A percentile compares a stretch with the other conserved stretches of the same genome.
Conservation (phyloP, 345 rosid species). For the Boechera stricta region DNA sequence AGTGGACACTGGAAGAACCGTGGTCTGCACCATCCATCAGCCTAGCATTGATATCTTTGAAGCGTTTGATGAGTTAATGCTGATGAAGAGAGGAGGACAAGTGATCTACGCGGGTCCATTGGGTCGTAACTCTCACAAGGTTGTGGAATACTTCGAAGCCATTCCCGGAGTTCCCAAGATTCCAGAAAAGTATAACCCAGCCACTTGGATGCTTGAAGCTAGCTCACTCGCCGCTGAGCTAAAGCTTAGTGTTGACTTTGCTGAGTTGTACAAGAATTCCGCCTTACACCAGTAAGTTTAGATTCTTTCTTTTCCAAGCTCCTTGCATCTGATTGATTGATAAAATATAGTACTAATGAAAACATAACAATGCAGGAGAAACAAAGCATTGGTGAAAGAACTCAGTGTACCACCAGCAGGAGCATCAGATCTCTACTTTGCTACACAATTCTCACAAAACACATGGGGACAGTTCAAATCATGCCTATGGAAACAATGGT, state of each 20-base stretch:
- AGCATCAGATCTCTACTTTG: conserved; percentile 55
- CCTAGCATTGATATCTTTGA: conserved; percentile 69
- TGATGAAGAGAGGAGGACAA: conserved; percentile 94
- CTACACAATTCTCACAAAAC: conserved; percentile 57
- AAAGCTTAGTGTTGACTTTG: conserved; percentile 70
- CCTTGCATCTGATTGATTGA: conserved; percentile 14
- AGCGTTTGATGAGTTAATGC: conserved; percentile 77
- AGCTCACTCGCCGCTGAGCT: conserved; percentile 75
- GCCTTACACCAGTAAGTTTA: conserved; percentile 60
- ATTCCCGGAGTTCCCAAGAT: conserved; percentile 72
- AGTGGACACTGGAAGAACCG: conserved; percentile 33
- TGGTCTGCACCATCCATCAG: conserved; percentile 31
- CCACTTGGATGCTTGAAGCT: conserved; percentile 91
- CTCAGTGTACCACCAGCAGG: conserved; percentile 57
- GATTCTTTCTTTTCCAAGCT: neutral
- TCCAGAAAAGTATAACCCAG: conserved; percentile 73
- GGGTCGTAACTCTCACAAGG: conserved; percentile 64
- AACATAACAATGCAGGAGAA: conserved; percentile 48
- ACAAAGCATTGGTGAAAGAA: conserved; percentile 59
- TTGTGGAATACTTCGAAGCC: conserved; percentile 72
- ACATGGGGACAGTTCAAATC: conserved; percentile 65
- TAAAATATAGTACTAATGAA: conserved; percentile 11
- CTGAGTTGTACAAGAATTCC: conserved; percentile 62
- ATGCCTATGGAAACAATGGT: conserved; percentile 73
- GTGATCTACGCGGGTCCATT: conserved; percentile 73